Evolutionary conservation across 495 filamentous ascomycete genomes (phyloP).

Genomic region (Podospora appendiculata): DNA sequence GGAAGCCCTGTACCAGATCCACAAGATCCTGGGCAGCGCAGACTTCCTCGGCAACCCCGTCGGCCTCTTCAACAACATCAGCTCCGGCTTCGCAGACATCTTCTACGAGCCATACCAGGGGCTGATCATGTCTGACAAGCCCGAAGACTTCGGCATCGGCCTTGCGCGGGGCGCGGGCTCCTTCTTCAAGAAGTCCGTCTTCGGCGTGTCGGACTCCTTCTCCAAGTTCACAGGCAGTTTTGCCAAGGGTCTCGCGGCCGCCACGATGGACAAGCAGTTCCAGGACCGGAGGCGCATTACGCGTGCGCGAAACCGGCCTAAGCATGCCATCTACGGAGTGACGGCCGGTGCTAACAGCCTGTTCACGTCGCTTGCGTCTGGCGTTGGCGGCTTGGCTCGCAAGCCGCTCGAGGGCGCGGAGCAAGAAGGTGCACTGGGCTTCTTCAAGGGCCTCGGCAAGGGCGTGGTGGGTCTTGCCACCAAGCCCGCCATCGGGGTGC

Average conservation of each 20-base stretch:
- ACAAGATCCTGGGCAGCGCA: slow-evolving; percentile 92
- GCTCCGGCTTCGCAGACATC: slow-evolving; percentile 91
- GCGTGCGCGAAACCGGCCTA: slow-evolving; percentile 84
- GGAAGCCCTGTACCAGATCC: slow-evolving; percentile 88
- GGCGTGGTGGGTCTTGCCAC: slow-evolving; percentile 87
- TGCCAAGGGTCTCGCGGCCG: slow-evolving; percentile 88
- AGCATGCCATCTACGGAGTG: slow-evolving; percentile 94
- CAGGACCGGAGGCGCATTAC: slow-evolving; percentile 94
- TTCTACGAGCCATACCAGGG: slow-evolving; percentile 99
- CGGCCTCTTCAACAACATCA: slow-evolving; percentile 95
- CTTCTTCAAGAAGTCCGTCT: slow-evolving; percentile 97
- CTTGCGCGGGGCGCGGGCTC: slow-evolving; percentile 94
- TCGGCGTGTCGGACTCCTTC: slow-evolving; percentile 91
- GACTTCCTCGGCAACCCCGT: slow-evolving; percentile 99
- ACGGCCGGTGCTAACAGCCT: slow-evolving; percentile 94
- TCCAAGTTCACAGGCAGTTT: slow-evolving; percentile 95
- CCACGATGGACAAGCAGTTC: slow-evolving; percentile 96
- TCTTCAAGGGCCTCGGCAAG: slow-evolving; percentile 96
- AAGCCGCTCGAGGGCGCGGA: slow-evolving; percentile 95
- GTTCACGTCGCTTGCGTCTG: slow-evolving; percentile 81
- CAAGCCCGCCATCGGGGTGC: slow-evolving; percentile 93
- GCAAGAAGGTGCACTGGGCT: slow-evolving; percentile 85
- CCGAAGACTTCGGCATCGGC: slow-evolving; percentile 87
- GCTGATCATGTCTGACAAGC: slow-evolving; percentile 88
- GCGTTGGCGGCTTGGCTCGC: slow-evolving; percentile 83